Evolutionary conservation across 768 basidiomycete genomes (phyloP).

Genomic region (Sistotremastrum suecicum): DNA sequence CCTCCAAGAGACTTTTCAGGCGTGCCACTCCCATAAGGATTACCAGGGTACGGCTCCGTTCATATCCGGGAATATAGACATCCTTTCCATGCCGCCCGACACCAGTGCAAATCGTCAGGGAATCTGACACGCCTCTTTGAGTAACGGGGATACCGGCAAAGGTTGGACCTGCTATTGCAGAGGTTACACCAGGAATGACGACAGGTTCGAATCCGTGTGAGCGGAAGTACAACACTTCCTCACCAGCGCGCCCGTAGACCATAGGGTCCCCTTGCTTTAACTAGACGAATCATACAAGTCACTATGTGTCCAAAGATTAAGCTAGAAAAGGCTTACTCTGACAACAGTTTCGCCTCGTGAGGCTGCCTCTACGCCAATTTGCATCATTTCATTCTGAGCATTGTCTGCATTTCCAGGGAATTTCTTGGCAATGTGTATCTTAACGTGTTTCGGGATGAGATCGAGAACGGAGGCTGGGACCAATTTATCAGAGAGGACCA

Average conservation of each 20-base stretch:
- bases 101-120: slow-evolving; percentile 83
- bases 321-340: slow-evolving; percentile 35
- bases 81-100: slow-evolving; percentile 78
- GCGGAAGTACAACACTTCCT: slow-evolving; percentile 90
- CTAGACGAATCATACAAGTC: slow-evolving; percentile 19
- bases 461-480: slow-evolving; percentile 81
- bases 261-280: slow-evolving; percentile 97
- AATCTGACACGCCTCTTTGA: slow-evolving; percentile 87
- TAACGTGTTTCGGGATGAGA: slow-evolving; percentile 58
- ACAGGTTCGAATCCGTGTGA: slow-evolving; percentile 69
- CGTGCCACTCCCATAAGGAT: slow-evolving; percentile 95
- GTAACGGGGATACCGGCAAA: slow-evolving; percentile 91
- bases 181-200: slow-evolving; percentile 81
- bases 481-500: slow-evolving; percentile 93
- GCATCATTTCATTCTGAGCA: slow-evolving; percentile 92
- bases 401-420: slow-evolving; percentile 96
- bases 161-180: slow-evolving; percentile 78
- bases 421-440: slow-evolving; percentile 85
- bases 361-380: slow-evolving; percentile 75
- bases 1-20: slow-evolving; percentile 52
- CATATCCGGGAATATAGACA: slow-evolving; percentile 79
- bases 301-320: not conserved
- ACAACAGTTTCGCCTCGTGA: slow-evolving; percentile 72
- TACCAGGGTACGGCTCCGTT: slow-evolving; percentile 64
- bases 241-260: slow-evolving; percentile 87